A percentile compares a stretch with the other conserved stretches of the same genome.
phyloP scores from a whole-genome alignment of 2,329 filamentous ascomycete genomes.

The Microcera coccophila region DNA sequence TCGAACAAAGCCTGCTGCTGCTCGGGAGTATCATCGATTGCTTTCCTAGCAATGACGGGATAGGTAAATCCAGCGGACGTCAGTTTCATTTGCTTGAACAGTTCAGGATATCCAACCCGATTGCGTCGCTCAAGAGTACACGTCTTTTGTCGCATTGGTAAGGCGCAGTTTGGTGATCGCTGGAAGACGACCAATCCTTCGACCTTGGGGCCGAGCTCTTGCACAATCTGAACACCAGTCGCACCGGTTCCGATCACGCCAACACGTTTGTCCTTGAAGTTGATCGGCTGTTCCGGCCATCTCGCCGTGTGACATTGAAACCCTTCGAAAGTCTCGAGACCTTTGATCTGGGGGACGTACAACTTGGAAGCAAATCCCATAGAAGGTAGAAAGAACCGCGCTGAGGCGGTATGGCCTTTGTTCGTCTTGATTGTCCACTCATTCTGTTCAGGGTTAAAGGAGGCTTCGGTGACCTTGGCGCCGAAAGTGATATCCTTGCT shows the following conservation, averaged over 20 bases:
- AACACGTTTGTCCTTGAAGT: slow-evolving; percentile 54
- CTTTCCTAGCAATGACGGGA: neutral
- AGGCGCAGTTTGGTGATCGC: slow-evolving; percentile 61
- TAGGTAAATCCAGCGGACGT: slow-evolving; percentile 4
- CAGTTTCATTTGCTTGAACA: slow-evolving; percentile 51
- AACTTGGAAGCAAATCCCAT: slow-evolving; percentile 40
- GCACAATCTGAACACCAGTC: slow-evolving; percentile 60
- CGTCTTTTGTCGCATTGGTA: slow-evolving; percentile 55
- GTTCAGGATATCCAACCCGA: slow-evolving; percentile 43
- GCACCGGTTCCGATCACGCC: slow-evolving; percentile 63
- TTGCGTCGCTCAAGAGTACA: slow-evolving; percentile 41
- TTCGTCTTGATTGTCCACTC: slow-evolving; percentile 44
- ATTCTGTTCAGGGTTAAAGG: slow-evolving; percentile 12
- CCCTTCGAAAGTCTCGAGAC: slow-evolving; percentile 18
- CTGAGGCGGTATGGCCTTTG: slow-evolving; percentile 35
- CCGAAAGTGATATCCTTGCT: slow-evolving; percentile 37
- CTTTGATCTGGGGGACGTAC: slow-evolving; percentile 33
- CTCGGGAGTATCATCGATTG: slow-evolving; percentile 5
- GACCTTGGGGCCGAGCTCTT: slow-evolving; percentile 54
- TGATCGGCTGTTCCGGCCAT: slow-evolving; percentile 44
- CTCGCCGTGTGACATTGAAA: neutral
- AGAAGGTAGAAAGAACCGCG: slow-evolving; percentile 43
- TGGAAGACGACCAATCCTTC: slow-evolving; percentile 58
- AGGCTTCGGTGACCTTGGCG: slow-evolving; percentile 9
- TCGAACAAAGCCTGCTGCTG: slow-evolving; percentile 6